A percentile compares a stretch with the other conserved stretches of the same genome.
Evolutionary conservation across 257 asterid genomes (phyloP).

Genomic region (Nicotiana sylvestris): DNA sequence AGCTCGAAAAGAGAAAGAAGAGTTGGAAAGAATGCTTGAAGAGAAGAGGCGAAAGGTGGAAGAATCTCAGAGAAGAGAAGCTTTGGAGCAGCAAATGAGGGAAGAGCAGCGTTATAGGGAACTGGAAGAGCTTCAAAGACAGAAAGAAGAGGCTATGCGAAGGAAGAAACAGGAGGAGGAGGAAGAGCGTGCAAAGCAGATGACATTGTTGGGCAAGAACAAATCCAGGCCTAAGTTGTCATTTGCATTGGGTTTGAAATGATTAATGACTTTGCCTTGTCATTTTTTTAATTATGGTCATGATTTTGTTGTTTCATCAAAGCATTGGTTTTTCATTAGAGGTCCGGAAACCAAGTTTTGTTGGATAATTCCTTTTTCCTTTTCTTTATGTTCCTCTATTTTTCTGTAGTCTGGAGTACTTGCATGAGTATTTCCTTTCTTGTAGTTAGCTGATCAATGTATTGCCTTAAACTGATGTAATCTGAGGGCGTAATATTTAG

Average conservation of each 20-base stretch:
- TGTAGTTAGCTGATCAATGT: not conserved
- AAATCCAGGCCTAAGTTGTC: constrained; percentile 92
- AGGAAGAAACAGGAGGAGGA: constrained; percentile 84
- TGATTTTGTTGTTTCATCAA: constrained; percentile 18
- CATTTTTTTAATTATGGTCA: not conserved
- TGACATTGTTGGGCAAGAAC: constrained; percentile 87
- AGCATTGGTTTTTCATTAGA: constrained; percentile 5
- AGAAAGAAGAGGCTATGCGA: constrained; percentile 80
- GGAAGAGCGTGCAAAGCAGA: constrained; percentile 88
- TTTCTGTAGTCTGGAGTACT: not conserved
- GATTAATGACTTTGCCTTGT: constrained; percentile 11
- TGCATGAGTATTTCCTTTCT: not conserved
- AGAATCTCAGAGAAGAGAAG: constrained; percentile 88
- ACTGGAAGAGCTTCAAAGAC: constrained; percentile 85
- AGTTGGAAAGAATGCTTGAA: constrained; percentile 70
- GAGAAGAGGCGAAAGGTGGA: constrained; percentile 72
- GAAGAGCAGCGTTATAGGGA: constrained; percentile 84
- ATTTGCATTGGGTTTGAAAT: constrained; percentile 73
- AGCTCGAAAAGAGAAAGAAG: constrained; percentile 69
- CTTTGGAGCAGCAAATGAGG: constrained; percentile 59
- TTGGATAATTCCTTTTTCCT: not conserved
- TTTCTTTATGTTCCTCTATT: not conserved
- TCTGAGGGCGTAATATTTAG: not conserved
- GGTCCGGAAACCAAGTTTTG: not conserved
- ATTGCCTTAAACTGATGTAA: constrained; percentile 9